A percentile compares a stretch with the other conserved stretches of the same genome.
phyloP scores from a whole-genome alignment of 2,329 filamentous ascomycete species.

The Byssoonygena ceratinophila region DNA sequence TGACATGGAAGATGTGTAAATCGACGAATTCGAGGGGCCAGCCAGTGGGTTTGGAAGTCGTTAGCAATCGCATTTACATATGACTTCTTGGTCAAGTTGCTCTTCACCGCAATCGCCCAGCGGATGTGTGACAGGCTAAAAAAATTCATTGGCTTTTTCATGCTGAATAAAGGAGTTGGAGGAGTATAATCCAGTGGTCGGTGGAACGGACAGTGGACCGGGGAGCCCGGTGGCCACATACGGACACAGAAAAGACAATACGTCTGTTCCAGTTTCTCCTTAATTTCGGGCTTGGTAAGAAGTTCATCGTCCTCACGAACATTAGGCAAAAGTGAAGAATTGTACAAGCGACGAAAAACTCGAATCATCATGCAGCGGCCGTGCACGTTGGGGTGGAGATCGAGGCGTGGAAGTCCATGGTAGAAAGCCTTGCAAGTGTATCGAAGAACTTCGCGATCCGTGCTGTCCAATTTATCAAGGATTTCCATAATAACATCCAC shows the following conservation, averaged over 20 bases:
- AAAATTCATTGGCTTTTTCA: neutral
- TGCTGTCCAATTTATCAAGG: constrained; percentile 16
- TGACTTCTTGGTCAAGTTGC: neutral
- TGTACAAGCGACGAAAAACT: constrained; percentile 4
- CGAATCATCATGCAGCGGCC: neutral
- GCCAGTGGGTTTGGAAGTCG: neutral
- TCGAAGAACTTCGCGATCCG: constrained; percentile 21
- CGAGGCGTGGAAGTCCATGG: neutral
- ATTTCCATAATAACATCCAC: constrained; percentile 12
- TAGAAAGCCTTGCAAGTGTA: constrained; percentile 17
- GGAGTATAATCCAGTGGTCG: neutral
- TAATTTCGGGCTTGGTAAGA: neutral
- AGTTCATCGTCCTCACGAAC: neutral
- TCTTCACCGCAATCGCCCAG: neutral
- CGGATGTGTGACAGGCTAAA: neutral
- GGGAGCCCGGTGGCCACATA: neutral
- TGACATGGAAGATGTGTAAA: no score
- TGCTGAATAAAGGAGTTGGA: neutral
- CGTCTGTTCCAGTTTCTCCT: neutral
- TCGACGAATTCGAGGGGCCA: neutral
- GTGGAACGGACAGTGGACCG: constrained; percentile 12
- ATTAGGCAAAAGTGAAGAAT: constrained; percentile 6
- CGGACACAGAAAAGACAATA: neutral
- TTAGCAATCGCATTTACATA: neutral
- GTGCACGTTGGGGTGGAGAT: neutral